Base-by-base conservation (phyloP, 2,329 filamentous ascomycete genomes). In the Cercospora beticola region DNA sequence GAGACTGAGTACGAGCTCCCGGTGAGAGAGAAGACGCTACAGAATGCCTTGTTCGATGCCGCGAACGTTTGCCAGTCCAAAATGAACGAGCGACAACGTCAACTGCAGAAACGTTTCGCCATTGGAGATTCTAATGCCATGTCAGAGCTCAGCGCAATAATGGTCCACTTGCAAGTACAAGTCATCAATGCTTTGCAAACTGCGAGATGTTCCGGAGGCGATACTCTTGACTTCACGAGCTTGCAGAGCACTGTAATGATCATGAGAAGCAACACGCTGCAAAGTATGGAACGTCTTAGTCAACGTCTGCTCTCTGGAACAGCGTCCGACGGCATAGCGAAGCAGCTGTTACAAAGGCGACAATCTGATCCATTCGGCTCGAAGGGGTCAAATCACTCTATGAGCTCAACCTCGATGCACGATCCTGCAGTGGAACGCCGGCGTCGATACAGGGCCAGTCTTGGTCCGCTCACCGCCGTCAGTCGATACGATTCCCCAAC, bases 131-230 rank as follows among this genome's bases (percentile, higher is more conserved):
- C 79, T 79, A 70, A 75, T 76, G 78, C 63, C 18, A 62, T 66
- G 5, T 46, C 64, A 16, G 61, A 70, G 49, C 63, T 73, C 23
- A 65, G 79, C 5, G 78, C 80, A 65, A 77, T 82, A 23, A 77
- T 79, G 14, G 74, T 81, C 7, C 73, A 78, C n/a, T 74, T 82
- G 66, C 79, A 82, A 68, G 77, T 78, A 26, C 79, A 82, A 66
- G 77, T 81, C 18, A 79, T 82, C 57, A 76, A 77, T 61, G 76
- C 76, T 61, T 71, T 82, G 21, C 78, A 81, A 66, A 74, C 81
- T 64, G 79, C 77, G n/a, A 73, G 76, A 43, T 74, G 79, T 52
- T 76, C 77, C 46, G 76, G 77, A 28, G 72, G 76, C 56, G 76
- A 76, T 0, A 71, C 76, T 9, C 69, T 81, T n/a, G 79, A 81